Evolutionary conservation across 495 filamentous ascomycete genomes (phyloP).

Genomic region (Aspergillus avenaceus): DNA sequence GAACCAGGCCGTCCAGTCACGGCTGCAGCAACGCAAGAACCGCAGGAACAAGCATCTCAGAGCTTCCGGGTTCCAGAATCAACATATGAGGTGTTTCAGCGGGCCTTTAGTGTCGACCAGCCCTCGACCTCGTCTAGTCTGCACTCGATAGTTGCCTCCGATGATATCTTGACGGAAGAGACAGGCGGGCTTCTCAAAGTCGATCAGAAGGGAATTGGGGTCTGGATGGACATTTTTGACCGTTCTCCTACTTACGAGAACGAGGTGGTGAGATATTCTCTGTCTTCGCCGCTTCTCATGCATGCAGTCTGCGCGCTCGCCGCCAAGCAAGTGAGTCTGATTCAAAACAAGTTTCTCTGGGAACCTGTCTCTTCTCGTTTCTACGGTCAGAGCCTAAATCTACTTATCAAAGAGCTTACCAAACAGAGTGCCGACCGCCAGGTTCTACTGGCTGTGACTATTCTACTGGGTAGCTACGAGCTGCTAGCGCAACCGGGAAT

Average conservation of each 20-base stretch:
- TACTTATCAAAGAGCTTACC: slow-evolving; percentile 12
- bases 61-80: no score
- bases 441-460: slow-evolving; percentile 14
- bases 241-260: slow-evolving; percentile 14
- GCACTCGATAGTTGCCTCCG: no score
- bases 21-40: no score
- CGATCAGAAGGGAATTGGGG: slow-evolving; percentile 17
- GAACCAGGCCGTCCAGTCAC: no score
- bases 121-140: no score
- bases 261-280: slow-evolving; percentile 8
- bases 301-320: slow-evolving; percentile 17
- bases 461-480: slow-evolving; percentile 22
- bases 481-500: slow-evolving; percentile 11
- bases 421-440: slow-evolving; percentile 6
- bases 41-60: no score
- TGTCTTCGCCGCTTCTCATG: slow-evolving; percentile 13
- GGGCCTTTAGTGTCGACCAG: no score
- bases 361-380: slow-evolving; percentile 9
- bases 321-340: slow-evolving; percentile 17
- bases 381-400: slow-evolving; percentile 14
- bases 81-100: no score
- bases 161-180: no score
- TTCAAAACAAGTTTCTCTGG: slow-evolving; percentile 8
- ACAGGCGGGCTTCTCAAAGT: slow-evolving; percentile 4
- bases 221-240: slow-evolving; percentile 24